Base-by-base conservation (phyloP, 176 grass and related monocot genomes). In the Tuctoria greenei region DNA sequence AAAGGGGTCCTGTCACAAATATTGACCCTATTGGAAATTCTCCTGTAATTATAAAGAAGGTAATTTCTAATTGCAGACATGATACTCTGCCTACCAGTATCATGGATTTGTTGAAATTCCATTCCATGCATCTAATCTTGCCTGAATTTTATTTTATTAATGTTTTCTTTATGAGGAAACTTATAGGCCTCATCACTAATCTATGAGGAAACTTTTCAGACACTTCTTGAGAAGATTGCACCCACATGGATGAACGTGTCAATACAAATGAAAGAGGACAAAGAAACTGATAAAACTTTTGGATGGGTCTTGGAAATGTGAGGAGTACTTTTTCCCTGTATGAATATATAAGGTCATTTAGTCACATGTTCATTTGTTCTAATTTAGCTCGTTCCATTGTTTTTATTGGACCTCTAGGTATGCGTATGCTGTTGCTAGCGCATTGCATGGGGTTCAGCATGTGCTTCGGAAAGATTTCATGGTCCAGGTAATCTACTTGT, bases 281-380 rank as follows among this genome's bases (percentile, higher is more conserved):
- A 77, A 69, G 89, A 95, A 73, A 94, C 95, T 4, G 89, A 99
- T 76, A 84, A 92, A 75, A 28, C 76, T 79, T 99, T 99, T 71
- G 91, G 91, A 76, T 95, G 95, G 95, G 95, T 99, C 14, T 71
- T 99, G 84, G 95, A 99, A 89, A 99, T 99, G 95, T 99, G 73
- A 73, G 86, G 44, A 68, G 55, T 69, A 39, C 56, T 8, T 65
- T 66, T 66, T 82, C 18, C 18, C 39, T 87, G 20, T 73, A 78
- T 37, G 69, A 24, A 74, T 28, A 14, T 59, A 16, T 61, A 15
- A 61, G 58, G 12, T 61, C 26, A 67, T 74, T 20, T 60, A 24
- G 40, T 75, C 42, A 47, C 64, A 64, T 83, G 69, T 44, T 77
- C 62, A 11, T 12, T 62, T 68, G 43, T 74, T 63, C 42, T 21